Percentiles rank a stretch among this genome's conserved stretches.
phyloP scores from a whole-genome alignment of 106 monocot species.

The Acanthochlamys bracteata region DNA sequence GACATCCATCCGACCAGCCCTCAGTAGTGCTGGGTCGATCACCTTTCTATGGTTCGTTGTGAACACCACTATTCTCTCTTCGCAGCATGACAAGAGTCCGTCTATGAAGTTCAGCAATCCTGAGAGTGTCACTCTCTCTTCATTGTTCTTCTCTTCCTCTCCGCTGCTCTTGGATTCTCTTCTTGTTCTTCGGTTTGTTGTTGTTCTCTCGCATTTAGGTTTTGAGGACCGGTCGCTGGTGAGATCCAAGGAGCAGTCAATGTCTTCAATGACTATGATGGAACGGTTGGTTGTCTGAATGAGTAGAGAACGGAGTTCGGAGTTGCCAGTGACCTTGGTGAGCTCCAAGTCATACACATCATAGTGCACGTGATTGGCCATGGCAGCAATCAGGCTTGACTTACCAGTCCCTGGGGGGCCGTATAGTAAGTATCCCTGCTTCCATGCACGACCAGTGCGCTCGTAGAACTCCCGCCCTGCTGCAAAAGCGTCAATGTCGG shows the following conservation, averaged over 20 bases:
- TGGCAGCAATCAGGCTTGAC: conserved; percentile 82
- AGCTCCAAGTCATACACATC: conserved; percentile 58
- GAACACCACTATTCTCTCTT: conserved; percentile 75
- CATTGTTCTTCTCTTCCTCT: conserved; percentile 2
- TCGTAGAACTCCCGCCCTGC: conserved; percentile 54
- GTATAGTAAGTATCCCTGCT: conserved; percentile 80
- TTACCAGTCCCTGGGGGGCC: conserved; percentile 81
- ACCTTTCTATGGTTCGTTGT: conserved; percentile 69
- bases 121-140: conserved; percentile 54
- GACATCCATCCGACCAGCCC: conserved; percentile 28
- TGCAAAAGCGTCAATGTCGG: conserved; percentile 53
- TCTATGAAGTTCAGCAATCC: conserved; percentile 85
- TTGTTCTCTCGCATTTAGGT: neutral
- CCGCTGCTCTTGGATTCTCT: conserved; percentile 1
- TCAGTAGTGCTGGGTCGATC: conserved; percentile 55
- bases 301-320: conserved; percentile 59
- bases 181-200: neutral
- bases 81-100: conserved; percentile 92
- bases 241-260: conserved; percentile 75
- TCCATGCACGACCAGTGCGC: conserved; percentile 70
- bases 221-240: conserved; percentile 32
- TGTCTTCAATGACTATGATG: conserved; percentile 87
- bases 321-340: conserved; percentile 31
- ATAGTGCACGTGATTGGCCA: conserved; percentile 69
- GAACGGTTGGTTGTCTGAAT: conserved; percentile 80